Evolutionary conservation across 257 asterid species (phyloP), one percentile per base, ranked within the genome.

Genomic region (Parsonsia alboflavescens): DNA sequence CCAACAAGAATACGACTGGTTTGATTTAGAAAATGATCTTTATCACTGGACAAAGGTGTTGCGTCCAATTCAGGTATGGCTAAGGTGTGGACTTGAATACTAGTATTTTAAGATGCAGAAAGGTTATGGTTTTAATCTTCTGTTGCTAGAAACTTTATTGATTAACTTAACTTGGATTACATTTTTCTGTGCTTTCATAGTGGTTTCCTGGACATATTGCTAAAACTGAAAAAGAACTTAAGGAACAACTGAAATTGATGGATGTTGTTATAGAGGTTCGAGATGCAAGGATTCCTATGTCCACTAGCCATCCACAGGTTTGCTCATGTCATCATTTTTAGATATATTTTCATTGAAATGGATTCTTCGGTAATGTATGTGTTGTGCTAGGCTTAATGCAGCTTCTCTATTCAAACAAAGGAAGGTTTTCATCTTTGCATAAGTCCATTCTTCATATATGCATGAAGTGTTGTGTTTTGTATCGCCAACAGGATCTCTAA

Each of bases 171-270:
- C 52, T 71, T 73, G 46, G 21, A 70, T 72, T 83, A 61, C 74
- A 57, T 79, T 50, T 71, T 42, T 63, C 50, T 62, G 79, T 65
- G 75, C 76, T 81, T 69, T 53, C 44, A 63, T 71, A 92, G 97
- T 94, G 99, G 97, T 94, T 92, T 85, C 99, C 99, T 15, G 99
- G 98, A 68, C 99, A 95, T 83, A 92, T 94, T 56, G 96, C 90
- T 36, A 95, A 92, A 88, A 88, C 98, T 53, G 97, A 92, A 83
- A 95, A 88, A 73, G 96, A 90, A 84, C 97, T 95, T 72, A 95
- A 95, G 89, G 90, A 87, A 57, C 98, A 95, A 86, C 86, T 95
- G 80, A 95, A 92, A 84, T 78, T 92, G 88, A 92, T 92, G 97
- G 99, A 95, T 81, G 98, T 95, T 80, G 99, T 95, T 71, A 88